These are phyloP conservation scores for Torrubiella hemipterigena DNA, from an alignment of 2,329 filamentous ascomycete genomes.

Conservation along the genomic window DNA sequence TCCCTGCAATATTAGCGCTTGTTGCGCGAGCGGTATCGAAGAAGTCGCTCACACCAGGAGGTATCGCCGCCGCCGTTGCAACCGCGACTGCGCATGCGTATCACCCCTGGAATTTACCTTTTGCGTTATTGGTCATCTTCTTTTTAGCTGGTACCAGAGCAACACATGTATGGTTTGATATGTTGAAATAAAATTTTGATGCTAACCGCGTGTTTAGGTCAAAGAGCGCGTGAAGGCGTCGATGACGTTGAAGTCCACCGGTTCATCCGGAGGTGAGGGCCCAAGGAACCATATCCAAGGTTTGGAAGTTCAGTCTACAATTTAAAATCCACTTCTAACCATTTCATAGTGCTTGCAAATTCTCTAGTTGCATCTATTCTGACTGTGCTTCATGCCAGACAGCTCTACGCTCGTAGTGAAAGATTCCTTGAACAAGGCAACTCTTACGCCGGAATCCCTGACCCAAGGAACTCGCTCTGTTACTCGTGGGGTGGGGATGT, in stretches of 20 bases:
- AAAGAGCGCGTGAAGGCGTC: slow-evolving; percentile 78
- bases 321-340: slow-evolving; percentile 8
- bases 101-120: slow-evolving; percentile 94
- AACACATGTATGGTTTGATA: slow-evolving; percentile 52
- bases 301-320: slow-evolving; percentile 11
- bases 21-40: slow-evolving; percentile 57
- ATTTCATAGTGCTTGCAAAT: slow-evolving; percentile 65
- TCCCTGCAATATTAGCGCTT: slow-evolving; percentile 46
- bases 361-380: slow-evolving; percentile 64
- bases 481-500: slow-evolving; percentile 51
- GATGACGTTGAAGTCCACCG: slow-evolving; percentile 67
- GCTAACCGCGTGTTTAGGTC: slow-evolving; percentile 38
- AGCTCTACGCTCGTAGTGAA: slow-evolving; percentile 37
- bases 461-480: slow-evolving; percentile 34
- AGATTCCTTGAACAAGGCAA: slow-evolving; percentile 21
- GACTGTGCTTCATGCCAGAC: slow-evolving; percentile 45
- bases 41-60: slow-evolving; percentile 67
- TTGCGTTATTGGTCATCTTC: slow-evolving; percentile 70
- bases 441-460: too few relatives aligned
- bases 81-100: slow-evolving; percentile 73
- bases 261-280: slow-evolving; percentile 65
- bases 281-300: slow-evolving; percentile 75
- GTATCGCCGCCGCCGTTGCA: slow-evolving; percentile 57
- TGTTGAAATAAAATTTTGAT: slow-evolving; percentile 7
- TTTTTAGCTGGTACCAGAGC: slow-evolving; percentile 75